phyloP scores from a whole-genome alignment of 2,329 filamentous ascomycete genomes.

The Epichloe typhina region DNA sequence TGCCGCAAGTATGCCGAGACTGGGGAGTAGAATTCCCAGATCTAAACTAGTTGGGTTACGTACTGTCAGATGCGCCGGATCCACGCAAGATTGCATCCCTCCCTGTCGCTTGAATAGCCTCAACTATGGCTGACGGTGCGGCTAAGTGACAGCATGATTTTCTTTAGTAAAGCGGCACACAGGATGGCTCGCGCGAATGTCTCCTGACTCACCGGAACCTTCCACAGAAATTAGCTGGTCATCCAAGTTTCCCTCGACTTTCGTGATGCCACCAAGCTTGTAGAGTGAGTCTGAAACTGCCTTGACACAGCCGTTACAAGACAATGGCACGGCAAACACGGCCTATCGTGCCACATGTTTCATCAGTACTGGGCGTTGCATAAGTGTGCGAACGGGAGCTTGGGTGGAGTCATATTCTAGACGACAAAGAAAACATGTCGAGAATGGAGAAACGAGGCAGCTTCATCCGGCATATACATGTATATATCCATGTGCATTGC shows the following conservation, averaged over 20 bases:
- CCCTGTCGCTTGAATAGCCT: conserved; percentile 78
- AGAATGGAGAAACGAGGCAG: neutral
- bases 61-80: conserved; percentile 74
- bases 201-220: conserved; percentile 51
- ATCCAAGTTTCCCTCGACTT: conserved; percentile 68
- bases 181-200: neutral
- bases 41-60: conserved; percentile 19
- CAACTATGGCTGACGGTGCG: conserved; percentile 77
- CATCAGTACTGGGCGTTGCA: conserved; percentile 16
- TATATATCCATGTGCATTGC: neutral
- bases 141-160: conserved; percentile 29
- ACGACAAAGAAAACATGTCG: neutral
- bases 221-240: conserved; percentile 76
- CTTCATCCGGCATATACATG: neutral
- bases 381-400: conserved; percentile 2
- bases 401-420: conserved; percentile 4
- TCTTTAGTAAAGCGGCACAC: neutral
- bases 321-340: conserved; percentile 87
- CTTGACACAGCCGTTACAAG: conserved; percentile 79
- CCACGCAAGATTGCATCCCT: conserved; percentile 90
- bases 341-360: conserved; percentile 44
- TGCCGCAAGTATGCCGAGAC: neutral
- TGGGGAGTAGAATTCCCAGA: neutral
- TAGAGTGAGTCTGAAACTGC: conserved; percentile 69
- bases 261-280: conserved; percentile 66